A percentile compares a stretch with the other conserved stretches of the same genome.
Evolutionary conservation across 2,329 filamentous ascomycete species (phyloP).

Genomic region (Nannizzia gypsea): DNA sequence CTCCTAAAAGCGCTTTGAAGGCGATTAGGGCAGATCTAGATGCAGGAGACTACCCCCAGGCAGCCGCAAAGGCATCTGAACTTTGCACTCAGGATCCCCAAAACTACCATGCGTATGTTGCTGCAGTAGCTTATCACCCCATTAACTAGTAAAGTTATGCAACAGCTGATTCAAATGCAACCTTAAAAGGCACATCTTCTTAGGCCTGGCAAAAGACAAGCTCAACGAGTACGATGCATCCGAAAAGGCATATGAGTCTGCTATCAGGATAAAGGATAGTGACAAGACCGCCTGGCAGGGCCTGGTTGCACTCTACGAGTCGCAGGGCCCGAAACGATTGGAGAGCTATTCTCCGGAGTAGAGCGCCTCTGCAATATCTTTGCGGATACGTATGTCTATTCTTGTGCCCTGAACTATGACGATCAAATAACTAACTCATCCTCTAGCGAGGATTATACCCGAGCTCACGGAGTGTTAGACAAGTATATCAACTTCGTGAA

Average conservation of each 20-base stretch:
- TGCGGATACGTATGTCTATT: conserved; percentile 44
- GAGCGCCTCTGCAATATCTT: conserved; percentile 65
- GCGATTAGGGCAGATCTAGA: conserved; percentile 67
- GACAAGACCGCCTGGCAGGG: conserved; percentile 89
- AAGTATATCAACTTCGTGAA: conserved; percentile 67
- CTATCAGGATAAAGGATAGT: conserved; percentile 56
- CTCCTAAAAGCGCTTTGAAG: conserved; percentile 63
- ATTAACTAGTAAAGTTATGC: no score
- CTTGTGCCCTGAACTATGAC: not conserved
- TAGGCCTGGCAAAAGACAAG: conserved; percentile 76
- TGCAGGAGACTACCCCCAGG: conserved; percentile 66
- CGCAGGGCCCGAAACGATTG: conserved; percentile 56
- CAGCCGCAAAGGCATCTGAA: conserved; percentile 54
- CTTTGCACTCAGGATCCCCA: conserved; percentile 60
- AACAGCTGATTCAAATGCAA: conserved; percentile 7
- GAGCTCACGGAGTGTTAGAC: conserved; percentile 55
- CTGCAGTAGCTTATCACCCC: not conserved
- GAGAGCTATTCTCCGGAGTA: conserved; percentile 55
- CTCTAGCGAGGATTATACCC: conserved; percentile 45
- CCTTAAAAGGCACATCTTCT: conserved; percentile 57
- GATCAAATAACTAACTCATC: not conserved
- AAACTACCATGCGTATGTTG: conserved; percentile 66
- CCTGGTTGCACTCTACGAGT: conserved; percentile 73
- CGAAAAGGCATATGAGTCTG: conserved; percentile 62
- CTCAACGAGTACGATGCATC: conserved; percentile 58